phyloP scores from a whole-genome alignment of 1,284 basidiomycete species.

The Volvariella volvacea region DNA sequence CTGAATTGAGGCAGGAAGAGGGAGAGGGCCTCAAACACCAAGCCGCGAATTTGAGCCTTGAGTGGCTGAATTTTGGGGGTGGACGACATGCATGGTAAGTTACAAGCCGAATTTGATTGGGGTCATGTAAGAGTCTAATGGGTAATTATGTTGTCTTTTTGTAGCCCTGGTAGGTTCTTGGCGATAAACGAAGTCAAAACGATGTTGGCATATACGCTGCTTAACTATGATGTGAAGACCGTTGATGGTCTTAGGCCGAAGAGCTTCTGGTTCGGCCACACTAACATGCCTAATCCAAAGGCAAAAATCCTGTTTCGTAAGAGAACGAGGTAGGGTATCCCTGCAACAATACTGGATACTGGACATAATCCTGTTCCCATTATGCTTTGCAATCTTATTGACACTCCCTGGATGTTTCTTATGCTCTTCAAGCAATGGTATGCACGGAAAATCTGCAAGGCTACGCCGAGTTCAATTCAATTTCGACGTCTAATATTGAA shows the following conservation, averaged over 20 bases:
- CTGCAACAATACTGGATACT: too few species aligned
- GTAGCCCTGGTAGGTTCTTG: conserved; percentile 5
- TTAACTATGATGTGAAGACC: conserved; percentile 6
- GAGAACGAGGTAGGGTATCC: too few species aligned
- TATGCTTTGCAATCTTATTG: too few species aligned
- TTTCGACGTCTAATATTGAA: too few species aligned
- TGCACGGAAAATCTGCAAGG: too few species aligned
- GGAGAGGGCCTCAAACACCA: conserved; percentile 6
- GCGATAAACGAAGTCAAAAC: conserved; percentile 1
- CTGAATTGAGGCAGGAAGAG: conserved; percentile 7
- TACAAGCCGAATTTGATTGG: not conserved
- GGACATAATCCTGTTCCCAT: too few species aligned
- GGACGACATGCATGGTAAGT: conserved; percentile 12
- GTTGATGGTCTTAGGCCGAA: not conserved
- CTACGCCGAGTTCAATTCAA: too few species aligned
- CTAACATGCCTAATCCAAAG: conserved; percentile 1
- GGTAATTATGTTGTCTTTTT: not conserved
- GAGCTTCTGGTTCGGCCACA: conserved; percentile 2
- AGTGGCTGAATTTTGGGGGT: conserved; percentile 10
- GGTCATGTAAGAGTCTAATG: not conserved
- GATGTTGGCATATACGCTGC: conserved; percentile 3
- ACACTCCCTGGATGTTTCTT: too few species aligned
- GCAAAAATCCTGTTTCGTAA: conserved; percentile 4
- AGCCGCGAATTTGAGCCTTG: conserved; percentile 8
- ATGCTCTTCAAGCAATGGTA: too few species aligned